Base-by-base conservation (phyloP, 345 rosid species). In the Anacardium occidentale region DNA sequence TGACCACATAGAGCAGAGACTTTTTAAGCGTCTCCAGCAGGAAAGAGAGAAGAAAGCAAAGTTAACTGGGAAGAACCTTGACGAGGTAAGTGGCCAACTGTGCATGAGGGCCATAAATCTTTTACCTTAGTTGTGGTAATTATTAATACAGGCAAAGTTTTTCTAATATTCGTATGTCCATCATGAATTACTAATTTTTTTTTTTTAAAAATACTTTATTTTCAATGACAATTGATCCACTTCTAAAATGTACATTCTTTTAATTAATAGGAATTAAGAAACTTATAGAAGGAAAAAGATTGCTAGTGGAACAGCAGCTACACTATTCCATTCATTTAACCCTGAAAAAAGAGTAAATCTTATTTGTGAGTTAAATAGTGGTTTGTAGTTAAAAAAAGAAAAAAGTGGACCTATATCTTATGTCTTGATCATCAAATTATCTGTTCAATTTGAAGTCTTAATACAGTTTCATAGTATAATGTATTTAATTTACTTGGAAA, bases 1-100 rank as follows among this genome's bases (percentile, higher is more conserved):
- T 72, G 99, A 96, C 73, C 98, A 91, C 74, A 90, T 96, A 85
- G 99, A 96, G 81, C 93, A 90, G 79, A 83, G 99, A 47, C 75
- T 96, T 60, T 86, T 83, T 81, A 84, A 63, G 86, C 84, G 72
- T 78, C 84, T 96, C 78, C 89, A 79, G 79, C 90, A 87, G 73
- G 99, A 96, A 84, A 86, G 91, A 73, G 83, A 20, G 53, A 97
- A 91, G 56, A 90, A 98, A 78, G 99, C 99, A 72, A 88, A 84
- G 84, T 2, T 55, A 71, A 76, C 93, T 83, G 54, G 93, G 89
- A 70, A 91, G 85, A 81, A 82, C 79, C 72, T 88, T 75, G 99
- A 96, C 81, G 98, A 96, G 97, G 99, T 96, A 80, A 81, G 7
- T 53, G 56, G 57, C 64, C n/a, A 13, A 26, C 10, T 53, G 13